Percentiles rank a stretch among this genome's conserved stretches.
Conservation (phyloP, 1,139 yeast species). For the Geotrichum reessii region DNA sequence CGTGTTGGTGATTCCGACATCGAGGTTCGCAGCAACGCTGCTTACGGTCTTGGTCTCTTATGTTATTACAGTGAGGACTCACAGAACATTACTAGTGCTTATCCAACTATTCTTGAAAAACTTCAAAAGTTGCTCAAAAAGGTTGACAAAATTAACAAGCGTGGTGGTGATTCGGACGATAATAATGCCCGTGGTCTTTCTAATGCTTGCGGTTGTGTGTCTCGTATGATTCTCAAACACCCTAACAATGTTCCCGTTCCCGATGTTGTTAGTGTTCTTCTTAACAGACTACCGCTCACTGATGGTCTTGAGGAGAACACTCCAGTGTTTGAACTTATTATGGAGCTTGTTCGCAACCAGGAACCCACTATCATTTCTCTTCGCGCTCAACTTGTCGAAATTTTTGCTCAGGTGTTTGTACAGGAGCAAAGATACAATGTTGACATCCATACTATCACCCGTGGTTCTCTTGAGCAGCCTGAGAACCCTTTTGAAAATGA, state of each 20-base stretch:
- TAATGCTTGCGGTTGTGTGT: conserved; percentile 96
- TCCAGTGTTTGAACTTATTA: conserved; percentile 77
- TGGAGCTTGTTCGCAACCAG: conserved; percentile 62
- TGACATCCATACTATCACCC: conserved; percentile 47
- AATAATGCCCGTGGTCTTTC: conserved; percentile 81
- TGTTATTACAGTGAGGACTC: conserved; percentile 49
- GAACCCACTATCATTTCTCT: conserved; percentile 51
- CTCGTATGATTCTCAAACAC: conserved; percentile 77
- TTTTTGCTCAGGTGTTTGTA: conserved; percentile 64
- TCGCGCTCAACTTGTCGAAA: conserved; percentile 59
- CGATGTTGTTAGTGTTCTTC: conserved; percentile 71
- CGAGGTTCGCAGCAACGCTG: conserved; percentile 93
- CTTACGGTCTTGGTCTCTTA: conserved; percentile 88
- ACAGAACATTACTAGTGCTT: conserved; percentile 54
- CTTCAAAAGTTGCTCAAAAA: conserved; percentile 73
- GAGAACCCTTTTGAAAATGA: conserved; percentile 70
- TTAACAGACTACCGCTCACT: conserved; percentile 76
- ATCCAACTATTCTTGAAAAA: conserved; percentile 64
- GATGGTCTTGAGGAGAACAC: conserved; percentile 90
- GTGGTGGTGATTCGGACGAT: conserved; percentile 70
- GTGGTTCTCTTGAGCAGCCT: conserved; percentile 55
- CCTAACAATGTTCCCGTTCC: conserved; percentile 69
- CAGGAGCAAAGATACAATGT: conserved; percentile 62
- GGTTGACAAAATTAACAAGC: conserved; percentile 61
- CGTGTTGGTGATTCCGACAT: conserved; percentile 73